Evolutionary conservation across 805 yeast genomes (phyloP).

Genomic region (Ogataea saltuana): DNA sequence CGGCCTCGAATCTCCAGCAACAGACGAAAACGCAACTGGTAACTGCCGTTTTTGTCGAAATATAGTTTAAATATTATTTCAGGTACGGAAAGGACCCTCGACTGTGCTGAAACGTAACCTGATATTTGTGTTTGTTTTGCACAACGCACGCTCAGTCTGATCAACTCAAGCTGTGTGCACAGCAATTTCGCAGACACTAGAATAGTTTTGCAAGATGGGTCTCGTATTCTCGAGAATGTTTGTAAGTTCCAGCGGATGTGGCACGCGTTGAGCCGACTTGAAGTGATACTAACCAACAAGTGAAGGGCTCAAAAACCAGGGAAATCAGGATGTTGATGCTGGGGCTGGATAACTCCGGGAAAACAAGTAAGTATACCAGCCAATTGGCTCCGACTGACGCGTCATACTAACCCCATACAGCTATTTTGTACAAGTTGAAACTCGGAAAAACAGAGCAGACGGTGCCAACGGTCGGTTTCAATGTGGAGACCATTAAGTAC

Average conservation of each 20-base stretch:
- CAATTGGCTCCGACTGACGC: neutral
- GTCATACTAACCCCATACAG: conserved; percentile 25
- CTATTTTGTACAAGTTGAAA: conserved; percentile 81
- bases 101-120: neutral
- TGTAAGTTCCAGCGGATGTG: conserved; percentile 16
- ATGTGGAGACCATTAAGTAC: conserved; percentile 64
- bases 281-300: neutral
- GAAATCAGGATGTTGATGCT: conserved; percentile 72
- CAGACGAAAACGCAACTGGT: neutral
- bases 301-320: conserved; percentile 22
- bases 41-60: conserved; percentile 4
- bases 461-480: conserved; percentile 93
- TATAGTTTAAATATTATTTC: neutral
- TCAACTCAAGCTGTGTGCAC: too few species aligned
- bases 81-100: neutral
- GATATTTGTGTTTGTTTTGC: too few species aligned
- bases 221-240: conserved; percentile 24
- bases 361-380: conserved; percentile 50
- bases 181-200: neutral
- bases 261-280: neutral
- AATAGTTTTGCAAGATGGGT: conserved; percentile 21
- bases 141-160: too few species aligned
- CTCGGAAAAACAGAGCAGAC: conserved; percentile 74
- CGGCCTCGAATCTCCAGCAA: too few species aligned
- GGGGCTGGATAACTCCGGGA: conserved; percentile 92